These are phyloP conservation scores for Paramecium biaurelia DNA, from an alignment of 73 alveolate species.

Conservation along the genomic window DNA sequence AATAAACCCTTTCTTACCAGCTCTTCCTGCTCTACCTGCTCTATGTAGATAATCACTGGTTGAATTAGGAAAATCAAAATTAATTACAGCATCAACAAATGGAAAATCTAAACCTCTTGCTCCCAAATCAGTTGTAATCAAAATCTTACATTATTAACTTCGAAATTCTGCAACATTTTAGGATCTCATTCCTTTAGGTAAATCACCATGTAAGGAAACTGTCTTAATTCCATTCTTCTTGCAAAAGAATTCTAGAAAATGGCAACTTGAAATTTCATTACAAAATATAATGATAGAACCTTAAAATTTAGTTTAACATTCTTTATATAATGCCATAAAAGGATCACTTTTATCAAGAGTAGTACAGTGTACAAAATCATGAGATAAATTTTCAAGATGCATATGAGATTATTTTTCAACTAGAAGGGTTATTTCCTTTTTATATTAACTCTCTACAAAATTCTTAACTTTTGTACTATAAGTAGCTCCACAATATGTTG, in stretches of 20 bases:
- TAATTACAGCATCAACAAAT: constrained; percentile 74
- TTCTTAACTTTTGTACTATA: not conserved
- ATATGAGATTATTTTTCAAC: constrained; percentile 74
- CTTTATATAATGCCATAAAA: constrained; percentile 59
- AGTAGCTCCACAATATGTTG: constrained; percentile 52
- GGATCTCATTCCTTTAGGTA: constrained; percentile 81
- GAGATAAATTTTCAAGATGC: constrained; percentile 75
- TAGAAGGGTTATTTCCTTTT: not conserved
- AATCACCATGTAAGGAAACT: constrained; percentile 83
- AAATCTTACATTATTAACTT: constrained; percentile 72
- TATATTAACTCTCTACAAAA: not conserved
- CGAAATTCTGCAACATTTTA: constrained; percentile 78
- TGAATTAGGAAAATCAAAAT: constrained; percentile 84
- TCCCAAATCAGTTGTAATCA: constrained; percentile 94
- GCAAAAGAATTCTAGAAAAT: constrained; percentile 77
- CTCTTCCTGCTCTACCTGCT: constrained; percentile 99
- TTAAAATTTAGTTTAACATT: constrained; percentile 43
- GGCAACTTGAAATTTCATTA: constrained; percentile 81
- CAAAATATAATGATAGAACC: constrained; percentile 83
- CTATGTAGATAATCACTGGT: constrained; percentile 84
- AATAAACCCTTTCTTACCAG: constrained; percentile 89
- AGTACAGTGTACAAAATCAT: constrained; percentile 75
- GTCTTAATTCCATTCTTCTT: constrained; percentile 66
- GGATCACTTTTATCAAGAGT: constrained; percentile 76
- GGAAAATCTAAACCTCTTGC: constrained; percentile 94